phyloP scores from a whole-genome alignment of 2,329 filamentous ascomycete genomes.

The Cordyceps javanica region DNA sequence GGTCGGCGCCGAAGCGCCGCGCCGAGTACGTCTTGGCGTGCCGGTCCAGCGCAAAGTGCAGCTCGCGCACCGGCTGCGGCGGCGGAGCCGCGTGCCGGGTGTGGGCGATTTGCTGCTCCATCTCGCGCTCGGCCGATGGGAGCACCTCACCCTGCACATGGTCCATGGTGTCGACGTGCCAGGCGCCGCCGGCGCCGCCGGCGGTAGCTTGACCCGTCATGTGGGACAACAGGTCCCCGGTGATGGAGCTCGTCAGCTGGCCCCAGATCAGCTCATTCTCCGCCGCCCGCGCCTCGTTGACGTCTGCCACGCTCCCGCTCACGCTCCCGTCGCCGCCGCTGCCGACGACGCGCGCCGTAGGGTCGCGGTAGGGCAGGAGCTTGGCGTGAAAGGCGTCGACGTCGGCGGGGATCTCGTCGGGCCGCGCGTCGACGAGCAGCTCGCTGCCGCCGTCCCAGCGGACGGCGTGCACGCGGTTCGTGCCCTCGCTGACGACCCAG shows the following conservation, averaged over 20 bases:
- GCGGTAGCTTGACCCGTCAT: slow-evolving; percentile 33
- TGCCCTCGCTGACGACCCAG: slow-evolving; percentile 43
- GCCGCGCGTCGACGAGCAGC: slow-evolving; percentile 42
- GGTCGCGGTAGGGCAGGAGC: slow-evolving; percentile 41
- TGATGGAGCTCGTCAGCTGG: slow-evolving; percentile 44
- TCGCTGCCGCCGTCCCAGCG: slow-evolving; percentile 54
- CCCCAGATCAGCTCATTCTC: slow-evolving; percentile 41
- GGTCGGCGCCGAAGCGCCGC: slow-evolving; percentile 28
- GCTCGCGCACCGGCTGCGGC: slow-evolving; percentile 30
- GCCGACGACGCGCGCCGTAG: slow-evolving; percentile 22
- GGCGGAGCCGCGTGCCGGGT: slow-evolving; percentile 23
- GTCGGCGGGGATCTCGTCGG: slow-evolving; percentile 37
- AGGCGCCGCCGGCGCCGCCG: slow-evolving; percentile 27
- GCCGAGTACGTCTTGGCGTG: slow-evolving; percentile 36
- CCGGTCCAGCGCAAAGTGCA: slow-evolving; percentile 43
- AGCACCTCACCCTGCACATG: slow-evolving; percentile 38
- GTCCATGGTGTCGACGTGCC: slow-evolving; percentile 50
- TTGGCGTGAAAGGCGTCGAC: slow-evolving; percentile 32
- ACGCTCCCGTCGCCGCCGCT: slow-evolving; percentile 17
- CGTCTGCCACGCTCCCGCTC: slow-evolving; percentile 14
- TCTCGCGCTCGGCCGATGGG: slow-evolving; percentile 32
- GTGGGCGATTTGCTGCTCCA: slow-evolving; percentile 32
- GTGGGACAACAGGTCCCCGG: slow-evolving; percentile 36
- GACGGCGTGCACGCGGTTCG: slow-evolving; percentile 36
- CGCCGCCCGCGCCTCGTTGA: slow-evolving; percentile 17